A percentile compares a stretch with the other conserved stretches of the same genome.
Conservation (phyloP, 768 basidiomycete genomes). For the Mycena amicta region DNA sequence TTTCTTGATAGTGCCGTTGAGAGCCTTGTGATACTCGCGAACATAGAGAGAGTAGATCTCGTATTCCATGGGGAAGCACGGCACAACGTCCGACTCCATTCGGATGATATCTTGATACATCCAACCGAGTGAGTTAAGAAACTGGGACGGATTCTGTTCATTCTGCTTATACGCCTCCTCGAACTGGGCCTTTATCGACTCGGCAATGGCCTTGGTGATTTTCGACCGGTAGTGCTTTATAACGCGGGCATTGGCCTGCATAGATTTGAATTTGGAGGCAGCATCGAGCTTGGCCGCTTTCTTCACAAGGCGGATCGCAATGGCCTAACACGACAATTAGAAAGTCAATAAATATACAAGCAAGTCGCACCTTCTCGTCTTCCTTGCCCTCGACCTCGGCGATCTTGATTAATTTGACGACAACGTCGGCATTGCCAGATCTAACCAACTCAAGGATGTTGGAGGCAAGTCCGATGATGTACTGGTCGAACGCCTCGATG, state of each 20-base stretch:
- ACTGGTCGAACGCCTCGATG: constrained; percentile 82
- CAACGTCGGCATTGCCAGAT: constrained; percentile 78
- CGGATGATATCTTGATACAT: constrained; percentile 93
- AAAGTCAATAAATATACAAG: background rate
- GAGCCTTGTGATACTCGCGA: constrained; percentile 86
- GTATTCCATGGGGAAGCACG: constrained; percentile 91
- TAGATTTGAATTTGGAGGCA: constrained; percentile 89
- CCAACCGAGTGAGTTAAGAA: constrained; percentile 83
- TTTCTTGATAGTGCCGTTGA: constrained; percentile 72
- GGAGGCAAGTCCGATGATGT: constrained; percentile 75
- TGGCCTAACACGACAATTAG: too few relatives aligned
- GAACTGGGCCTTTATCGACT: constrained; percentile 75
- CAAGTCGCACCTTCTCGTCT: constrained; percentile 80
- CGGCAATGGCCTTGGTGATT: constrained; percentile 76
- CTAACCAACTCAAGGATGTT: constrained; percentile 81
- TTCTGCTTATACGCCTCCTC: constrained; percentile 64
- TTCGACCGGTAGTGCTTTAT: constrained; percentile 96
- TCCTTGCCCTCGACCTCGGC: constrained; percentile 90
- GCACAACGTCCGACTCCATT: constrained; percentile 87
- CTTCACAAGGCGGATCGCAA: constrained; percentile 92
- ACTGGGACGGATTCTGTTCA: constrained; percentile 65
- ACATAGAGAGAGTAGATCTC: constrained; percentile 84
- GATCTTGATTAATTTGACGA: constrained; percentile 91
- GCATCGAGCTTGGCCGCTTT: constrained; percentile 92
- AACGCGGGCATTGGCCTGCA: constrained; percentile 89